Evolutionary conservation across 2,329 filamentous ascomycete species (phyloP).

Genomic region (Fusarium sp.): DNA sequence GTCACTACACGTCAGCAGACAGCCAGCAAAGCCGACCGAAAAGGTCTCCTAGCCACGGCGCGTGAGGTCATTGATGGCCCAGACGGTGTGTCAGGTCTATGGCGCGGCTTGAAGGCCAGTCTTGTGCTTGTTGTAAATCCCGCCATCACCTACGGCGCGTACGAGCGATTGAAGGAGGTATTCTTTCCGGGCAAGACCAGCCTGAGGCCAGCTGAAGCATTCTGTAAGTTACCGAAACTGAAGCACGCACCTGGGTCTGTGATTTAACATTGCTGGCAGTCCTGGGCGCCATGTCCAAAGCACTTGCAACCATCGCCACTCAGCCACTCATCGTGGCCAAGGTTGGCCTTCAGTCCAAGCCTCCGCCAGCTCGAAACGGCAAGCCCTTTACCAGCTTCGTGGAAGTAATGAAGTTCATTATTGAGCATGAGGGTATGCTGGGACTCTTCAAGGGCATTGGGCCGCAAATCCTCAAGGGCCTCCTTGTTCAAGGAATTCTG

Average conservation of each 20-base stretch:
- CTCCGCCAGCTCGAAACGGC: slow-evolving; percentile 85
- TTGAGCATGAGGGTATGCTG: slow-evolving; percentile 85
- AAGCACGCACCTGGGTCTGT: not conserved
- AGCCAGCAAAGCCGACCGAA: slow-evolving; percentile 85
- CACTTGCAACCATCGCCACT: slow-evolving; percentile 90
- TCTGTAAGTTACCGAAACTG: slow-evolving; percentile 75
- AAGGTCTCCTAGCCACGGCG: slow-evolving; percentile 88
- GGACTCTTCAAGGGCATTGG: slow-evolving; percentile 98
- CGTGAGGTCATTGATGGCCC: slow-evolving; percentile 91
- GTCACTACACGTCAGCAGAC: slow-evolving; percentile 98
- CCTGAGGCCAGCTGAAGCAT: slow-evolving; percentile 88
- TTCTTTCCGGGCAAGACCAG: slow-evolving; percentile 84
- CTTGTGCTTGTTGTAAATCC: slow-evolving; percentile 96
- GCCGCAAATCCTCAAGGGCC: slow-evolving; percentile 92
- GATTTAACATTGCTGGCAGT: slow-evolving; percentile 66
- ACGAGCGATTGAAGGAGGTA: slow-evolving; percentile 85
- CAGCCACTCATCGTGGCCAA: slow-evolving; percentile 98
- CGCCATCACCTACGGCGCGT: slow-evolving; percentile 97
- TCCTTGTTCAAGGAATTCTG: slow-evolving; percentile 93
- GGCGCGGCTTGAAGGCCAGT: slow-evolving; percentile 96
- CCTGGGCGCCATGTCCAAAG: slow-evolving; percentile 92
- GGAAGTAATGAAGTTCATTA: slow-evolving; percentile 95
- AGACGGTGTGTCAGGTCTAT: slow-evolving; percentile 90
- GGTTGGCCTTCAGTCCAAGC: slow-evolving; percentile 94
- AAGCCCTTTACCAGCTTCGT: slow-evolving; percentile 94